Percentiles rank a stretch among this genome's conserved stretches.
These are phyloP conservation scores for Davidsoniella neocaledoniae DNA, from an alignment of 2,329 filamentous ascomycete species.

Conservation along the genomic window DNA sequence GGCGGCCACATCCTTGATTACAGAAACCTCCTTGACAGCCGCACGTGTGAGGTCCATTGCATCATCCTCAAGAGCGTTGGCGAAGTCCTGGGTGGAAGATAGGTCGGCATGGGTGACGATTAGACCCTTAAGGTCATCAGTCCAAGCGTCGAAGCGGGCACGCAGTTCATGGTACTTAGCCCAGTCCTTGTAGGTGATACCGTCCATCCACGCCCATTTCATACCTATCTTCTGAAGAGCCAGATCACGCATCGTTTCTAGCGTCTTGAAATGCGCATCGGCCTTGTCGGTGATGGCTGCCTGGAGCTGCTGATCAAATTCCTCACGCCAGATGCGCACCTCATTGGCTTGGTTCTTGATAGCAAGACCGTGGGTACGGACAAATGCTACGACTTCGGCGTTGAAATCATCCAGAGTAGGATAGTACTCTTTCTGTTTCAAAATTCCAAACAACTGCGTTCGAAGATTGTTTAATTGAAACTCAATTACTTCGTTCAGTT, in stretches of 20 bases:
- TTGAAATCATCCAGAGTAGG: slow-evolving; percentile 27
- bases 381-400: slow-evolving; percentile 25
- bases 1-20: slow-evolving; percentile 65
- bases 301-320: slow-evolving; percentile 53
- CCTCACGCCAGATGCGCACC: slow-evolving; percentile 59
- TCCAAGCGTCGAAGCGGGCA: slow-evolving; percentile 69
- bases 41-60: slow-evolving; percentile 67
- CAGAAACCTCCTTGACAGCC: slow-evolving; percentile 62
- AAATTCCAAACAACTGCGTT: slow-evolving; percentile 35
- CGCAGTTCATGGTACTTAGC: slow-evolving; percentile 82
- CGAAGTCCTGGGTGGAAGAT: slow-evolving; percentile 47
- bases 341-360: slow-evolving; percentile 66
- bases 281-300: slow-evolving; percentile 53
- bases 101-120: slow-evolving; percentile 60
- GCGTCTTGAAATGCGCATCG: slow-evolving; percentile 64
- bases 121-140: slow-evolving; percentile 60
- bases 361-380: slow-evolving; percentile 51
- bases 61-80: slow-evolving; percentile 53
- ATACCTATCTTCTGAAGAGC: slow-evolving; percentile 84
- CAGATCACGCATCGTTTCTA: slow-evolving; percentile 67
- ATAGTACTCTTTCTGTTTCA: slow-evolving; percentile 36
- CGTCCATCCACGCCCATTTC: slow-evolving; percentile 91
- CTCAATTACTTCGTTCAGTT: slow-evolving; percentile 51
- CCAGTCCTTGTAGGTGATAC: slow-evolving; percentile 95
- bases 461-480: slow-evolving; percentile 50